Evolutionary conservation across 345 rosid genomes (phyloP), one percentile per base, ranked within the genome.

Genomic region (Hibiscus syriacus): DNA sequence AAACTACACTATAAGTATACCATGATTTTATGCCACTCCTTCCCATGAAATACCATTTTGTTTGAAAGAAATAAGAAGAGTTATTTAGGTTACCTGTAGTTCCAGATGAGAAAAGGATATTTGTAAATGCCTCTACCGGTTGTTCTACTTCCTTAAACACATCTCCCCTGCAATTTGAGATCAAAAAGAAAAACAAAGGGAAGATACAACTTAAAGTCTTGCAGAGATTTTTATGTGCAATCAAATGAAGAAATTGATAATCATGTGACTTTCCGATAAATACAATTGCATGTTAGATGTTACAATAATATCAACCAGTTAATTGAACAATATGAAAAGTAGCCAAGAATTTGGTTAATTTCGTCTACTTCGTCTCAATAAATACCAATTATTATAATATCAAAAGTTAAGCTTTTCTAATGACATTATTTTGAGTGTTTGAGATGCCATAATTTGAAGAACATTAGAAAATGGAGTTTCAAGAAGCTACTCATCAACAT

Each of bases 21-120:
- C n/a, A n/a, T n/a, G n/a, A n/a, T 41, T 41, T 3, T 62, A 22
- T 30, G 29, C 52, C 46, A 61, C 17, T 29, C 26, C 17, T 29
- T 50, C 50, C 11, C 16, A 41, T 38, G 52, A 59, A 55, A 32
- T 34, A 49, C 5, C 20, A 56, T 12, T 69, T 46, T 66, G 34
- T 27, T 45, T 45, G 66, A 43, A n/a, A 38, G 16, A 38, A 29
- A 49, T 64, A 55, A 64, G 64, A 62, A 66, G 66, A 25, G 11
- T 27, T 19, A 27, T 50, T 46, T 10, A 61, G 73, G 70, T 68
- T 79, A 93, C 98, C 98, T 77, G 98, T 93, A 64, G 98, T 93
- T 72, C 98, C 98, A 68, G 98, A 93, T 65, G 98, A 93, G 77
- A 93, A 90, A 71, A 93, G 97, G 29, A 93, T 82, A 76, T 93